A percentile compares a stretch with the other conserved stretches of the same genome.
phyloP scores from a whole-genome alignment of 331 rosid genomes.

The Cydonia oblonga region DNA sequence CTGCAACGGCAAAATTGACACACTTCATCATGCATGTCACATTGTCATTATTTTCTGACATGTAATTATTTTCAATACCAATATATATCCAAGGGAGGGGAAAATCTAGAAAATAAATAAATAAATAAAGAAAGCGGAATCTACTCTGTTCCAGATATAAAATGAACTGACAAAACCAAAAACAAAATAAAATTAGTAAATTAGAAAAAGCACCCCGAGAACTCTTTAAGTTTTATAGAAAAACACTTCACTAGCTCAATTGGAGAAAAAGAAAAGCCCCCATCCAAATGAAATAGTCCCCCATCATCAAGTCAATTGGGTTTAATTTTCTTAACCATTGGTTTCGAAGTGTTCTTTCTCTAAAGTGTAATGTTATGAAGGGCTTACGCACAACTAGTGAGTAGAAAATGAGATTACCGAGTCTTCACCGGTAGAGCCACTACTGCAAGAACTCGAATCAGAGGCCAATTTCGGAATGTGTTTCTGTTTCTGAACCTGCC shows the following conservation, averaged over 20 bases:
- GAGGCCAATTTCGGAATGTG: slow-evolving; percentile 33
- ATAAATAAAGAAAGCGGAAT: background rate
- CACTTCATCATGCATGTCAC: slow-evolving; percentile 3
- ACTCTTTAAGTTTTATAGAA: background rate
- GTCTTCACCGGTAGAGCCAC: slow-evolving; percentile 42
- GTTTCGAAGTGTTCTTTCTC: background rate
- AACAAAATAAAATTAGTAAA: background rate
- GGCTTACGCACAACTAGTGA: background rate
- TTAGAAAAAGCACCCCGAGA: background rate
- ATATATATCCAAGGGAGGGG: background rate
- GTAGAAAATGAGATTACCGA: slow-evolving; percentile 38
- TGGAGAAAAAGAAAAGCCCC: background rate
- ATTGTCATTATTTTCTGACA: background rate
- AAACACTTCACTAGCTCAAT: background rate
- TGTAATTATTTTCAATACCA: background rate
- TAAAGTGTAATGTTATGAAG: background rate
- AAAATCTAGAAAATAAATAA: background rate
- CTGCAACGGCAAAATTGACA: slow-evolving; percentile 27
- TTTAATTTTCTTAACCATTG: background rate
- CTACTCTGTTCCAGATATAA: background rate
- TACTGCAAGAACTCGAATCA: slow-evolving; percentile 47
- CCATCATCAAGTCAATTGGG: background rate
- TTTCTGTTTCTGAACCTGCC: slow-evolving; percentile 32
- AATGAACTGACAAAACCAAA: background rate
- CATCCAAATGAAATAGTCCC: background rate